Conservation (phyloP, 805 yeast species). For the Dipodascus albidus region DNA sequence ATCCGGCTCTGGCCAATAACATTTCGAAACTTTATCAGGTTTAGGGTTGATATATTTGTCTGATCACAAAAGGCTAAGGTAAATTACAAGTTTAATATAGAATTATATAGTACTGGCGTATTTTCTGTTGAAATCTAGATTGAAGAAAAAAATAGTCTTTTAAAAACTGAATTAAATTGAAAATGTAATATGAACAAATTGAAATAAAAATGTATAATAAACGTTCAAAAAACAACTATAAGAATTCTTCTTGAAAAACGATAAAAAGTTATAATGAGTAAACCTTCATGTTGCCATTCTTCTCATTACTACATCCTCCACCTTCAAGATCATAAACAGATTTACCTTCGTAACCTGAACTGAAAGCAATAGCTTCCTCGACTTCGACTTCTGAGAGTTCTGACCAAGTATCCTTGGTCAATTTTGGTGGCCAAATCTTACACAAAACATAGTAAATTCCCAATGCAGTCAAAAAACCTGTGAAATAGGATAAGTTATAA, state of each 20-base stretch:
- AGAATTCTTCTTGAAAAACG: too few species aligned
- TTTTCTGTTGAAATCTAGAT: too few species aligned
- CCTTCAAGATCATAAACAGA: background rate
- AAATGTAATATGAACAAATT: too few species aligned
- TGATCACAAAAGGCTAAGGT: background rate
- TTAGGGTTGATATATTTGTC: background rate
- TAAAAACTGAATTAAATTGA: too few species aligned
- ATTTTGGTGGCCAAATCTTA: background rate
- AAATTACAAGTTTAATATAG: background rate
- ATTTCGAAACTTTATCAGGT: background rate
- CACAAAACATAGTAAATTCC: constrained; percentile 43
- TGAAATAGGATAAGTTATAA: constrained; percentile 63
- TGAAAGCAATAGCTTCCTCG: background rate
- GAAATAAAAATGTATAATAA: too few species aligned
- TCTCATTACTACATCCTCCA: background rate
- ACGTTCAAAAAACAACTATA: too few species aligned
- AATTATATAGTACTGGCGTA: background rate
- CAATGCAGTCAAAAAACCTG: constrained; percentile 57
- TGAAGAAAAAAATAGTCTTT: too few species aligned
- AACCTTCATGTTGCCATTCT: too few species aligned
- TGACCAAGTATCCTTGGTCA: background rate
- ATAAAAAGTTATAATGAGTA: background rate
- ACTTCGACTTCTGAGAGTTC: background rate
- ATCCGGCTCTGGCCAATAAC: background rate
- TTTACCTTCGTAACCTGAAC: background rate